Base-by-base conservation (phyloP, 2,329 filamentous ascomycete species). In the Colletotrichum aenigma region DNA sequence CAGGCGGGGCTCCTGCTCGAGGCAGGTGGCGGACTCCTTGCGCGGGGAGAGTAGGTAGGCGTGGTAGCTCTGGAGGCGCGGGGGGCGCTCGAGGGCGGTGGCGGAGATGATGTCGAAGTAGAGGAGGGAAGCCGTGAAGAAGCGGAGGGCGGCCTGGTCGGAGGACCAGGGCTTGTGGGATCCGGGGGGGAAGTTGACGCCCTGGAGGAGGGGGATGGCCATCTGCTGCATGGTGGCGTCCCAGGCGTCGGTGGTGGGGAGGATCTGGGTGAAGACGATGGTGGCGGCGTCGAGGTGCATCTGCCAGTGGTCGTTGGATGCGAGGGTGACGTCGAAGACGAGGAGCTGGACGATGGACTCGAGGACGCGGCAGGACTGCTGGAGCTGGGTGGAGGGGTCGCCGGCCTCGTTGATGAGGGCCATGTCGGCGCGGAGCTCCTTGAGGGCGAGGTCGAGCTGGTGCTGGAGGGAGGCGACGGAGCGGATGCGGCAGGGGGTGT, bases 301-400 rank as follows among this genome's bases (percentile, higher is more conserved):
- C 71, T 86, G 88, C 85, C 85, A 90, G 78, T 88, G 89, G 4
- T 86, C 83, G 66, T 86, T 87, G 76, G 86, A 86, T 60, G 82
- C 84, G 5, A 85, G 85, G 9, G 85, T 83, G 24, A 88, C 83
- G 79, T 91, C 89, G 76, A 91, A 91, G 74, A 88, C 86, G 67
- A 90, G 86, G 70, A 91, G 85, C 79, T 91, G 89, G 38, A 90
- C 80, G 78, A 91, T 87, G 79, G 86, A 87, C 79, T 89, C 87
- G 79, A 91, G 84, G 24, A 89, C 85, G 9, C 82, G 80, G 18
- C 87, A 81, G 66, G 80, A 81, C 67, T 86, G 83, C 21, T 78
- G 78, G 12, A 83, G 81, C 28, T 84, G 80, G 3, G 81, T 79
- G 6, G 75, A 77, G n/a, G 43, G 43, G 18, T 81, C 78, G 32